Conservation (phyloP, 306 rosid species). For the Dalbergia oliveri region DNA sequence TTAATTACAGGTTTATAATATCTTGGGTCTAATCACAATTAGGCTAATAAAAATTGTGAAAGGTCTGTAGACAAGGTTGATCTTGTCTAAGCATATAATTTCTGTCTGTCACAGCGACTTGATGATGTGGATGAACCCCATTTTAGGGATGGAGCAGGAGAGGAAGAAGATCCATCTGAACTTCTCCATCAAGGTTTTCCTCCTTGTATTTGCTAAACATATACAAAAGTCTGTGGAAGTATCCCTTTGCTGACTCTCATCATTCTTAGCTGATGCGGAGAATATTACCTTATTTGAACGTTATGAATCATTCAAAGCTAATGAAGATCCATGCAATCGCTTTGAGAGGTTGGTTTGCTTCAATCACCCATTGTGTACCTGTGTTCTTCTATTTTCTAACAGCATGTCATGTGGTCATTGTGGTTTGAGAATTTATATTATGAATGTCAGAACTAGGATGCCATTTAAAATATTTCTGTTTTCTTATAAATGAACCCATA, state of each 20-base stretch:
- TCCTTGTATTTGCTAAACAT: conserved; percentile 33
- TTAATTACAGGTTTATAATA: no score
- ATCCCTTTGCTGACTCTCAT: conserved; percentile 41
- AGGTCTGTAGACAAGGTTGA: conserved; percentile 1
- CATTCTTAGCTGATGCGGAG: conserved; percentile 67
- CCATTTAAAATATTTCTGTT: not conserved
- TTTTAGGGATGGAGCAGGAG: conserved; percentile 39
- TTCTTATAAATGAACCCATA: not conserved
- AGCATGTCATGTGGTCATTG: conserved; percentile 15
- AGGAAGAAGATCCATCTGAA: conserved; percentile 57
- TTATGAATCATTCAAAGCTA: conserved; percentile 60
- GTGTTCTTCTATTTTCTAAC: conserved; percentile 16
- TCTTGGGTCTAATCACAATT: no score
- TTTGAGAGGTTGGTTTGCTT: conserved; percentile 70
- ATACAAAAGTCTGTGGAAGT: not conserved
- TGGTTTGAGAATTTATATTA: conserved; percentile 3
- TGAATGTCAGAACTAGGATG: not conserved
- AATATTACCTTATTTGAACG: conserved; percentile 69
- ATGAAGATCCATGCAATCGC: conserved; percentile 53
- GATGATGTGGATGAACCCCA: conserved; percentile 71
- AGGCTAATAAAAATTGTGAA: no score
- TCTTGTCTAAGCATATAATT: conserved; percentile 6
- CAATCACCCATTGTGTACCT: not conserved
- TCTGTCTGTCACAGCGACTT: conserved; percentile 68
- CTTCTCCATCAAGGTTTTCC: conserved; percentile 74